These are phyloP conservation scores for Mollisia scopiformis DNA, from an alignment of 2,329 filamentous ascomycete genomes.

Conservation along the genomic window DNA sequence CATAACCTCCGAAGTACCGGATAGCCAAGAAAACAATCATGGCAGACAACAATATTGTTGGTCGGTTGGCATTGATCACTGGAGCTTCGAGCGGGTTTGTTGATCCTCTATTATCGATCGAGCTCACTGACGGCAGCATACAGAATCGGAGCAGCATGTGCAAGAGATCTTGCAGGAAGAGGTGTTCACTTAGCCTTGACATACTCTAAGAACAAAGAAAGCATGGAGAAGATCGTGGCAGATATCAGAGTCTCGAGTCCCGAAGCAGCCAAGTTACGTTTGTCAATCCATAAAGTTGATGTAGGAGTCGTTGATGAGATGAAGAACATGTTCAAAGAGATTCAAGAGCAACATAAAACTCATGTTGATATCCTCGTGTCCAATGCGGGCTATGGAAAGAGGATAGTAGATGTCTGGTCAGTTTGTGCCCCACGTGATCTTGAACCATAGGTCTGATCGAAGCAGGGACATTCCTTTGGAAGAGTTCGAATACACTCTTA, in stretches of 20 bases:
- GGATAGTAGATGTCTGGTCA: slow-evolving; percentile 44
- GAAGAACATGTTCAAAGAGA: slow-evolving; percentile 55
- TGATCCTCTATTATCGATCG: not conserved
- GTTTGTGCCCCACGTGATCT: not conserved
- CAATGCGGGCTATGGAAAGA: slow-evolving; percentile 68
- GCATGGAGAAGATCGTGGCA: slow-evolving; percentile 48
- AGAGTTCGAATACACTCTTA: slow-evolving; percentile 33
- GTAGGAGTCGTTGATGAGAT: slow-evolving; percentile 57
- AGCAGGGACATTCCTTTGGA: slow-evolving; percentile 30
- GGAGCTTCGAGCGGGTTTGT: slow-evolving; percentile 63
- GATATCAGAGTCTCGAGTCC: slow-evolving; percentile 40
- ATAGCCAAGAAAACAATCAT: not conserved
- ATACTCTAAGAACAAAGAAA: slow-evolving; percentile 51
- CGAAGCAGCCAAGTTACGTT: slow-evolving; percentile 36
- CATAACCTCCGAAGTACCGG: not conserved
- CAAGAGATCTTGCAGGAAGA: slow-evolving; percentile 53
- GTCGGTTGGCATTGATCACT: slow-evolving; percentile 60
- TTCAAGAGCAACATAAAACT: slow-evolving; percentile 55
- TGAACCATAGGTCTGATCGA: not conserved
- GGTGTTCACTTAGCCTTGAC: slow-evolving; percentile 61
- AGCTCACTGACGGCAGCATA: not conserved
- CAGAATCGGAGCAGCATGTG: slow-evolving; percentile 64
- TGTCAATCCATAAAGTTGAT: slow-evolving; percentile 61
- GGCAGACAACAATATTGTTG: slow-evolving; percentile 49
- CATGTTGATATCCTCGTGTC: slow-evolving; percentile 61